Evolutionary conservation across 306 rosid species (phyloP), one percentile per base, ranked within the genome.

Genomic region (Cicer bijugum): DNA sequence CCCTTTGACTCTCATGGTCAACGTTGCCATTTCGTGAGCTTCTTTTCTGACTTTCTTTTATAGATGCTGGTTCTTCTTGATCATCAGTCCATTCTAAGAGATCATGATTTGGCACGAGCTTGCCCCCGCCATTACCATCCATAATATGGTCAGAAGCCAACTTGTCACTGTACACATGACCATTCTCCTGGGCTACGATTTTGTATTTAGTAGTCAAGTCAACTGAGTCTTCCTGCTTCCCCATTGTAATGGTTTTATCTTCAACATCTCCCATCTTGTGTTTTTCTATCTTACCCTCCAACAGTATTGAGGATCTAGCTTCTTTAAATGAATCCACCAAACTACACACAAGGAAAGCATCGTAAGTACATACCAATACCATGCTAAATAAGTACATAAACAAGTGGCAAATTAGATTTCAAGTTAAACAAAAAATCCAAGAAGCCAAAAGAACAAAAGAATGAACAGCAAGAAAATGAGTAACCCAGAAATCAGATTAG

Each of bases 251-350:
- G 51, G 5, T 11, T 10, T 46, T 46, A 12, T 46, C 15, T 15
- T 4, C 55, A 48, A n/a, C 55, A 48, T 5, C 14, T 48, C 16
- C 55, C 50, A 16, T 61, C 73, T 79, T 80, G 71, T 84, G 84
- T 79, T 84, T 88, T 87, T 57, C 28, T 67, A 67, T 62, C 17
- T 87, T 78, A 61, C 69, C 87, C 40, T 92, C 87, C 82, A 88
- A 44, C 8, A 82, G 75, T 55, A 87, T 52, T 63, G 88, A 69
- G 28, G 95, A 83, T 64, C 82, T 52, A 40, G 86, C 90, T 63
- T 85, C 85, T 78, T 85, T 79, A 82, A 86, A 80, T 47, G 89
- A 78, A 82, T 75, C 84, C 79, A 79, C 28, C 69, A 92, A 42
- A 44, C 98, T 92, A 78, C 78, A 79, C 15, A 19, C 52, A 55